phyloP scores from a whole-genome alignment of 106 monocot species.

The Dioscorea dumetorum region DNA sequence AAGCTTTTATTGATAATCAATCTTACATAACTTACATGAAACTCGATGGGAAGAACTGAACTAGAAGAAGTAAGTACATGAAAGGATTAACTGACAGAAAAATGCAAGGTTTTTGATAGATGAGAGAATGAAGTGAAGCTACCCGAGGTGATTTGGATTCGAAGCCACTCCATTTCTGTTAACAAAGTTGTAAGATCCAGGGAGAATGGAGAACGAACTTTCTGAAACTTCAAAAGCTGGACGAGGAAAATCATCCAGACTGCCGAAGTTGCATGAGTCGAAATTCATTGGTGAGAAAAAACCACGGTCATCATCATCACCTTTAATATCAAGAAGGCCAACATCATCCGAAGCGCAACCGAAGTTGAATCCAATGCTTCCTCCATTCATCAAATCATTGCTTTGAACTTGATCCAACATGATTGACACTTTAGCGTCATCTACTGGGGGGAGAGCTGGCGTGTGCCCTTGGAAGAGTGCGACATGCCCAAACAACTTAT shows the following conservation, averaged over 20 bases:
- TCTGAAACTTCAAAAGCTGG: slow-evolving; percentile 28
- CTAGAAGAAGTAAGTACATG: too few species aligned
- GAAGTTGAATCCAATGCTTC: slow-evolving; percentile 7
- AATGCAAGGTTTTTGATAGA: too few species aligned
- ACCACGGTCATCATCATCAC: slow-evolving; percentile 28
- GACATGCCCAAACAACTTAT: slow-evolving; percentile 85
- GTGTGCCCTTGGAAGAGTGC: slow-evolving; percentile 84
- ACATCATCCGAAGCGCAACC: slow-evolving; percentile 12
- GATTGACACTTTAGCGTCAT: slow-evolving; percentile 20
- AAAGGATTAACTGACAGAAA: too few species aligned
- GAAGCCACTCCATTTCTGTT: slow-evolving; percentile 28
- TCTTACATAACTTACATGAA: too few species aligned
- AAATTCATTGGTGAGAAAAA: slow-evolving; percentile 47
- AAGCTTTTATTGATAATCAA: too few species aligned
- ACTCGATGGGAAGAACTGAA: too few species aligned
- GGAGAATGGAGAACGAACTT: slow-evolving; percentile 25
- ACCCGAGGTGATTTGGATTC: neutral
- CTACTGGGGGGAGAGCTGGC: slow-evolving; percentile 39
- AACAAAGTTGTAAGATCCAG: slow-evolving; percentile 13
- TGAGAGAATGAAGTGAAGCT: too few species aligned
- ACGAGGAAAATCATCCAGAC: slow-evolving; percentile 33
- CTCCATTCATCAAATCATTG: neutral
- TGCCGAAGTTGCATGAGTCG: slow-evolving; percentile 32
- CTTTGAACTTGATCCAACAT: neutral
- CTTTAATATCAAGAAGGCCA: slow-evolving; percentile 25